Conservation (phyloP, 2,329 filamentous ascomycete genomes). For the Venturia pyrina region DNA sequence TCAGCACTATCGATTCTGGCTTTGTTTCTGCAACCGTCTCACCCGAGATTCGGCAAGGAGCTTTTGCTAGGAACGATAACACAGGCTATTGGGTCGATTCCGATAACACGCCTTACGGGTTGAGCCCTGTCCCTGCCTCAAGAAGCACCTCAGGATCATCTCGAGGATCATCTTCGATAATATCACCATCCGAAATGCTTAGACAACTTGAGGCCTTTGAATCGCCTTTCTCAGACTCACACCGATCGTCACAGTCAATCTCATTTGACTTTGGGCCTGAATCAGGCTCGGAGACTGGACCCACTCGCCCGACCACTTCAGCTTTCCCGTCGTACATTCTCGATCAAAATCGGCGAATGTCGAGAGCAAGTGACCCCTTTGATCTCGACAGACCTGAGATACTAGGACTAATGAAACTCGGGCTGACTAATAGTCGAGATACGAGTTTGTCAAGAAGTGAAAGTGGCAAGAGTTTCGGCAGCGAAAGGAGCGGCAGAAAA, state of each 20-base stretch:
- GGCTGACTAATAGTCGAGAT: slow-evolving; percentile 16
- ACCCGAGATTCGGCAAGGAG: background rate
- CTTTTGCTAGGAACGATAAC: background rate
- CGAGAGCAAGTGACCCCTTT: slow-evolving; percentile 23
- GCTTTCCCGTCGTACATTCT: slow-evolving; percentile 5
- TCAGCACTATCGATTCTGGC: slow-evolving; percentile 9
- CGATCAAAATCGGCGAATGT: background rate
- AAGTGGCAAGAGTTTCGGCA: background rate
- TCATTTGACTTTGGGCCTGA: slow-evolving; percentile 4
- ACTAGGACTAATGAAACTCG: slow-evolving; percentile 23
- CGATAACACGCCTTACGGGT: background rate
- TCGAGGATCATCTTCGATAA: background rate
- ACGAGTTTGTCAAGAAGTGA: background rate
- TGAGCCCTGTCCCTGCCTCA: background rate
- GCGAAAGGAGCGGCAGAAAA: background rate
- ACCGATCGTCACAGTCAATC: background rate
- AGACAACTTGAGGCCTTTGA: background rate
- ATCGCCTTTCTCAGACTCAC: background rate
- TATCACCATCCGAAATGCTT: background rate
- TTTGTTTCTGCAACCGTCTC: slow-evolving; percentile 9
- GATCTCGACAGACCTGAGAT: slow-evolving; percentile 31
- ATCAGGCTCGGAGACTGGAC: background rate
- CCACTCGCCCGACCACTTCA: slow-evolving; percentile 5
- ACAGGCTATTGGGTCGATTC: background rate
- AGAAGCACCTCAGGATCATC: background rate